phyloP scores from a whole-genome alignment of 306 rosid genomes.

The Cicer cuneatum region DNA sequence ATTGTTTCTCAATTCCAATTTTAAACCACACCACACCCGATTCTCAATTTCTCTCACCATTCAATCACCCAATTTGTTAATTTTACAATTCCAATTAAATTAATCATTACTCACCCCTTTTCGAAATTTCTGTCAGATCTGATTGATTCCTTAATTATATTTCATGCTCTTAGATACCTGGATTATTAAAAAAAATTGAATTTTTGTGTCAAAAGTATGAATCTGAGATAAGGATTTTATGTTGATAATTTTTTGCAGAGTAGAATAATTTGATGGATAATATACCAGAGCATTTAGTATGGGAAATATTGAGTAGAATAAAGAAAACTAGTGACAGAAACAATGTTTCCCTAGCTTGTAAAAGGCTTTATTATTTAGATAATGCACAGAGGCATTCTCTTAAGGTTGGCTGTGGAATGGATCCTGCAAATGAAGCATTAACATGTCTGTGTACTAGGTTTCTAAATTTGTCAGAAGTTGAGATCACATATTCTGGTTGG shows the following conservation, averaged over 20 bases:
- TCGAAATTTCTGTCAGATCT: background rate
- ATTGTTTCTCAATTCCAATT: background rate
- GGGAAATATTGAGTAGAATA: conserved; percentile 79
- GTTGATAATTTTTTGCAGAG: background rate
- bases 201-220: background rate
- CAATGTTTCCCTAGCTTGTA: conserved; percentile 65
- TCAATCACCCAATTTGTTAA: background rate
- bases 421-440: conserved; percentile 86
- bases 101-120: background rate
- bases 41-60: background rate
- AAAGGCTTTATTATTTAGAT: conserved; percentile 60
- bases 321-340: conserved; percentile 68
- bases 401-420: conserved; percentile 85
- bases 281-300: conserved; percentile 77
- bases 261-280: conserved; percentile 60
- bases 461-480: conserved; percentile 63
- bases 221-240: conserved; percentile 20
- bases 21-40: background rate
- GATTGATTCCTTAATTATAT: background rate
- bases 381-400: conserved; percentile 71
- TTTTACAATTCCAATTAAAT: conserved; percentile 30
- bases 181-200: background rate
- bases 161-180: background rate
- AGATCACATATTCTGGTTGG: conserved; percentile 88
- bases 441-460: conserved; percentile 73